phyloP scores from a whole-genome alignment of 495 filamentous ascomycete genomes.

The Podospora australis region DNA sequence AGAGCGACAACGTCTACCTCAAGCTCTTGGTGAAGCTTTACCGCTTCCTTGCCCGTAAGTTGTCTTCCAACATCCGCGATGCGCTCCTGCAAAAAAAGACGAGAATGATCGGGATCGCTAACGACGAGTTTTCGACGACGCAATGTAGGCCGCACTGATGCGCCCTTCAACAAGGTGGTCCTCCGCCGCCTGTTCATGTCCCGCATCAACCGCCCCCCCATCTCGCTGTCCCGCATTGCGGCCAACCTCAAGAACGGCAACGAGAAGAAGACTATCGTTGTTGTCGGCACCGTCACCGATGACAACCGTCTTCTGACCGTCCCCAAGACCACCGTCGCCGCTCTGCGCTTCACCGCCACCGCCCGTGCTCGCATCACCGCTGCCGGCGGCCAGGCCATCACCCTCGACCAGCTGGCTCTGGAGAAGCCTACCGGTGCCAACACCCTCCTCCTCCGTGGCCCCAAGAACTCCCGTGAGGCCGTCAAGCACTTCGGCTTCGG shows the following conservation, averaged over 20 bases:
- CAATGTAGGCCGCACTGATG: constrained; percentile 79
- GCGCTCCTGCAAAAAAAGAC: not conserved
- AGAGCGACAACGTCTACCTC: constrained; percentile 96
- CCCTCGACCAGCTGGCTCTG: constrained; percentile 91
- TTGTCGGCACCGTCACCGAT: constrained; percentile 91
- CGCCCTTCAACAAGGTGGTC: constrained; percentile 93
- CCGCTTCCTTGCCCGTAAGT: constrained; percentile 94
- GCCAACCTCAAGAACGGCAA: constrained; percentile 60
- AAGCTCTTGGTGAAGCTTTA: constrained; percentile 98
- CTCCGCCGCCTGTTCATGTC: constrained; percentile 96
- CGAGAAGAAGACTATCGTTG: constrained; percentile 83
- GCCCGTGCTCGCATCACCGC: constrained; percentile 87
- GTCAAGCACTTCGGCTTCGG: constrained; percentile 99
- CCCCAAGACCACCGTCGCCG: constrained; percentile 87
- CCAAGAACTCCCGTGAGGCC: constrained; percentile 95
- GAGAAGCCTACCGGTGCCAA: constrained; percentile 89
- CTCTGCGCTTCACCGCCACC: constrained; percentile 90
- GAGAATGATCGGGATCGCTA: not conserved
- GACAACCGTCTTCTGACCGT: constrained; percentile 86
- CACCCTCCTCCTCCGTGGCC: constrained; percentile 88
- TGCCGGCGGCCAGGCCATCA: constrained; percentile 89
- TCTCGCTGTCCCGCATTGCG: constrained; percentile 86
- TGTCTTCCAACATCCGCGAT: constrained; percentile 1
- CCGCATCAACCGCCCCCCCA: constrained; percentile 90
- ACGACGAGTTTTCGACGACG: not conserved